Conservation (phyloP, 1,139 yeast genomes). For the Magnusiomyces sp. region DNA sequence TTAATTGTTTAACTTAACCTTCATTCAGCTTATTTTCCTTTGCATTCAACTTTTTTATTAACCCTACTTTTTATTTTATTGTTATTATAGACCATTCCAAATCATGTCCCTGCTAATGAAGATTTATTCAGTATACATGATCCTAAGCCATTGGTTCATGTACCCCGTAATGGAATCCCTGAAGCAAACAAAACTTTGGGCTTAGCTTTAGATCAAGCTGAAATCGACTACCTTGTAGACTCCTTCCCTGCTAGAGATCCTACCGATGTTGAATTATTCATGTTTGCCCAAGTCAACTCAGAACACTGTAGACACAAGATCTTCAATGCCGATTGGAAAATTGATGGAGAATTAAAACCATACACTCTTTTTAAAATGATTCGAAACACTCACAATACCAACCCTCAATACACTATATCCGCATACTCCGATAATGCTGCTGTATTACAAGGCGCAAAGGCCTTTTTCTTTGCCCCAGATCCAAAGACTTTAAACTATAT, state of each 20-base stretch:
- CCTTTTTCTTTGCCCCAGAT: slow-evolving; percentile 74
- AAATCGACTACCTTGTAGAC: slow-evolving; percentile 74
- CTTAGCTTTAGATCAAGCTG: slow-evolving; percentile 86
- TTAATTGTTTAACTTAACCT: slow-evolving; percentile 1
- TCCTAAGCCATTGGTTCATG: slow-evolving; percentile 79
- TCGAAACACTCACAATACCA: slow-evolving; percentile 78
- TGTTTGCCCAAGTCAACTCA: slow-evolving; percentile 99
- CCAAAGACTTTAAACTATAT: slow-evolving; percentile 63
- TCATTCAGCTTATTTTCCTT: background rate
- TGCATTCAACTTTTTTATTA: background rate
- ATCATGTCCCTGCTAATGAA: slow-evolving; percentile 51
- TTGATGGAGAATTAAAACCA: slow-evolving; percentile 72
- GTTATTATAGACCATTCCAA: slow-evolving; percentile 30
- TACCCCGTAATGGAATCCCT: slow-evolving; percentile 52
- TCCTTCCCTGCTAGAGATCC: slow-evolving; percentile 83
- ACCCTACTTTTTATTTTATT: background rate
- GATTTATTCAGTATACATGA: slow-evolving; percentile 69
- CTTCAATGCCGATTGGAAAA: slow-evolving; percentile 97
- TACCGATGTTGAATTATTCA: slow-evolving; percentile 94
- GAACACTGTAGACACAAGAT: slow-evolving; percentile 99
- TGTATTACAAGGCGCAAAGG: slow-evolving; percentile 72
- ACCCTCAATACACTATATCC: slow-evolving; percentile 77
- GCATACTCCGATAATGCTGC: slow-evolving; percentile 99
- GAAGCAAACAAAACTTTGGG: slow-evolving; percentile 81
- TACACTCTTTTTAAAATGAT: slow-evolving; percentile 86